Conservation (phyloP, 257 asterid species). For the Avicennia marina region DNA sequence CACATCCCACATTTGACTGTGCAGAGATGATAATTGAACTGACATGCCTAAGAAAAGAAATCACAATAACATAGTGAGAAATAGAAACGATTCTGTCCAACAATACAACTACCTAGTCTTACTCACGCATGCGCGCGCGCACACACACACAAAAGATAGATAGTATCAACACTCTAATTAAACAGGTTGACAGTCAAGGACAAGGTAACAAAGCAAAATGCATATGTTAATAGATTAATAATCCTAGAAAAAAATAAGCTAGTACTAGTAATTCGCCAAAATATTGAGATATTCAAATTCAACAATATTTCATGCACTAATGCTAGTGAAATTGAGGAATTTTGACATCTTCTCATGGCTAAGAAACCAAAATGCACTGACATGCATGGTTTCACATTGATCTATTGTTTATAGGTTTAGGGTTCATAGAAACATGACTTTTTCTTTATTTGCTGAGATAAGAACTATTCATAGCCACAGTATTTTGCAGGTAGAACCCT, state of each 20-base stretch:
- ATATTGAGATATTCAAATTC: not conserved
- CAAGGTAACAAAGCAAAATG: not conserved
- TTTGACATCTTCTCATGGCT: not conserved
- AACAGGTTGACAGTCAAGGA: not conserved
- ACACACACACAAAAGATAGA: not conserved
- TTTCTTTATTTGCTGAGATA: too few species aligned
- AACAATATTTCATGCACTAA: not conserved
- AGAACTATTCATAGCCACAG: too few species aligned
- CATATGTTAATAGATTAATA: not conserved
- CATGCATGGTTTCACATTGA: not conserved
- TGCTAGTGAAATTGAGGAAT: not conserved
- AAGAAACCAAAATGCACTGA: not conserved
- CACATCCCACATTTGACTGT: constrained; percentile 51
- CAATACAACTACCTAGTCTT: not conserved
- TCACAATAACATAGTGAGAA: constrained; percentile 14
- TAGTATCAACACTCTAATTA: not conserved
- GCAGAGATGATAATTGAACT: constrained; percentile 51
- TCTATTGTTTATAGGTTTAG: not conserved
- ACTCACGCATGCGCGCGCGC: too few species aligned
- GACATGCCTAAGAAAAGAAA: constrained; percentile 51
- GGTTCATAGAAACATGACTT: not conserved
- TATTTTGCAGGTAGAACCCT: too few species aligned
- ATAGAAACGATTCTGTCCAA: constrained; percentile 1
- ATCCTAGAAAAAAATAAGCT: not conserved
- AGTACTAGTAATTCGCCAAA: not conserved